Evolutionary conservation across 78 protist species (phyloP), one percentile per base, ranked within the genome.

Genomic region (Speleostelium caveatum): DNA sequence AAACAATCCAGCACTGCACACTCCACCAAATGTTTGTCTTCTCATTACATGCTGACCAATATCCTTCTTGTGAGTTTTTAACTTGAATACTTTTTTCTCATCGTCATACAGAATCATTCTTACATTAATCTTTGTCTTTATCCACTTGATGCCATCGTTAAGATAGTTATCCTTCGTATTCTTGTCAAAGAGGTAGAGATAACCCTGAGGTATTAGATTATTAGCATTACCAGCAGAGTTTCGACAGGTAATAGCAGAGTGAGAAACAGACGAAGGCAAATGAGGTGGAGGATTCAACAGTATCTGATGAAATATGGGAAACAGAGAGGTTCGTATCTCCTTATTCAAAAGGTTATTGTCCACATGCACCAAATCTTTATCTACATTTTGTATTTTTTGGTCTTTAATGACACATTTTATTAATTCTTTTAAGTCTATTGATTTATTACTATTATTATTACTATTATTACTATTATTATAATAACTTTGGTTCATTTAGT

Each of bases 11-110:
- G 74, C 65, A 19, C 60, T 58, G 30, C 79, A 67, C 17, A 83
- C 62, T 42, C 91, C 91, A 45, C 49, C 55, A 24, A 45, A 88
- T 2, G 94, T 75, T 32, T 88, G 94, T 38, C 94, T 6, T 30
- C 94, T 45, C n/a, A 88, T 49, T 12, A 88, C 94, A 38, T 60
- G 73, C 12, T 38, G 41, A 21, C 94, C 94, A 12, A 71, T 62
- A 72, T 88, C 94, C 26, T 69, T 75, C 65, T 88, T 88, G 51
- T 88, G 94, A 0, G 86, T 88, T 35, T 88, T 88, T n/a, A 88
- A 41, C 39, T 88, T 88, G n/a, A 58, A 88, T 0, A 41, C 17
- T 21, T 35, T 42, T 21, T 61, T 36, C 12, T 87, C 86, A 19
- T 76, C 79, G 39, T 74, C 80, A 10, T 71, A 45, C 1, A 88